Percentiles rank a stretch among this genome's conserved stretches.
Evolutionary conservation across 192 early-diverging fungal species (phyloP).

Genomic region (Oehlia diaphana): DNA sequence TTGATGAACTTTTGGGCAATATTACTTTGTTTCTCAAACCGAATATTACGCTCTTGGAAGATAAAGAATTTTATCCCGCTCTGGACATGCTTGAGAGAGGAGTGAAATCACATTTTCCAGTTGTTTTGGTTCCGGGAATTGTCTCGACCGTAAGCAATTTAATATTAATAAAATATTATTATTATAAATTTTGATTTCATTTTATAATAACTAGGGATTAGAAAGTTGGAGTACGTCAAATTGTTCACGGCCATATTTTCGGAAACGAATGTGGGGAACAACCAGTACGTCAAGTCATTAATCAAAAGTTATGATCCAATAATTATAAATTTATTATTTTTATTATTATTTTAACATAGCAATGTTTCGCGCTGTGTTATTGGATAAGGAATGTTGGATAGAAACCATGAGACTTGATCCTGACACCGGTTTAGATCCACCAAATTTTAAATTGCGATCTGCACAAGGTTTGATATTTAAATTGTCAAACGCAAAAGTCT

Average conservation of each 20-base stretch:
- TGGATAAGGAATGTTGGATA: slow-evolving; percentile 88
- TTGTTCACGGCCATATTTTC: slow-evolving; percentile 81
- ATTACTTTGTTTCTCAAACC: slow-evolving; percentile 56
- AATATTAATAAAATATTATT: no score
- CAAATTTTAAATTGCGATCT: slow-evolving; percentile 77
- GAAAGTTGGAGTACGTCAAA: slow-evolving; percentile 84
- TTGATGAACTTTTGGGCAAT: slow-evolving; percentile 73
- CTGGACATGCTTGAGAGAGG: slow-evolving; percentile 34
- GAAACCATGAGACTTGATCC: slow-evolving; percentile 81
- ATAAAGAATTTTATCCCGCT: slow-evolving; percentile 56
- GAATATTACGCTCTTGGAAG: slow-evolving; percentile 35
- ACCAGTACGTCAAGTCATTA: slow-evolving; percentile 45
- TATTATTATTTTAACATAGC: slow-evolving; percentile 40
- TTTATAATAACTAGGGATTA: slow-evolving; percentile 43
- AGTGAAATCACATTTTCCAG: slow-evolving; percentile 42
- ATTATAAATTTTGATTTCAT: neutral
- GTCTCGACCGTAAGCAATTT: slow-evolving; percentile 65
- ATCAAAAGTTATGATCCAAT: neutral
- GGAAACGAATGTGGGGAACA: slow-evolving; percentile 86
- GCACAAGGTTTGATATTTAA: slow-evolving; percentile 53
- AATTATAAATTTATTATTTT: neutral
- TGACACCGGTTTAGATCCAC: slow-evolving; percentile 82
- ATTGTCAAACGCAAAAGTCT: no score
- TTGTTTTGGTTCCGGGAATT: slow-evolving; percentile 86
- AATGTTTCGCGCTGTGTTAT: slow-evolving; percentile 79